Percentiles rank a stretch among this genome's conserved stretches.
Conservation (phyloP, 2,329 filamentous ascomycete genomes). For the Colletotrichum brevisporum region DNA sequence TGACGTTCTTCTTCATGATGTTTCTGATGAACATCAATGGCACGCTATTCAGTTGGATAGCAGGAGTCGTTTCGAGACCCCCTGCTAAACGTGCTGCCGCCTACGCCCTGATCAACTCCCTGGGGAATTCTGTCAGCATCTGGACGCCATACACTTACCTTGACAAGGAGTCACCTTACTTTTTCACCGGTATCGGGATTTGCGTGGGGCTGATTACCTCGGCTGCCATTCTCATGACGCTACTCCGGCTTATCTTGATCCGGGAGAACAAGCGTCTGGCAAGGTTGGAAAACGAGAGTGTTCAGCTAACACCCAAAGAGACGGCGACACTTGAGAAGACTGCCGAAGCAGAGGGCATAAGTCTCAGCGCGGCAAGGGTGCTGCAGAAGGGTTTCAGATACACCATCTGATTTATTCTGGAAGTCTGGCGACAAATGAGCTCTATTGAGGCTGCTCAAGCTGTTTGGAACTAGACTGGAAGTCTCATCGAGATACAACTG, state of each 20-base stretch:
- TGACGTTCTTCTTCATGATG: slow-evolving; percentile 68
- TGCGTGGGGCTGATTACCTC: slow-evolving; percentile 54
- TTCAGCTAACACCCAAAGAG: slow-evolving; percentile 61
- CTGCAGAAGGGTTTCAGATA: slow-evolving; percentile 70
- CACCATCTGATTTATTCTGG: slow-evolving; percentile 51
- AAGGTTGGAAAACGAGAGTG: slow-evolving; percentile 63
- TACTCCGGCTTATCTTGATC: slow-evolving; percentile 53
- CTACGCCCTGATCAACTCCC: slow-evolving; percentile 67
- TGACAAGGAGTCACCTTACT: slow-evolving; percentile 53
- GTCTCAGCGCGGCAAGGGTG: slow-evolving; percentile 61
- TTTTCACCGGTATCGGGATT: slow-evolving; percentile 56
- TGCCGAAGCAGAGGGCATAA: slow-evolving; percentile 65
- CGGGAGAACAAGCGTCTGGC: slow-evolving; percentile 62
- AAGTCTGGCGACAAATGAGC: too few species aligned
- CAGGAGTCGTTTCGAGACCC: slow-evolving; percentile 63
- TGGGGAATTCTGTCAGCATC: slow-evolving; percentile 67
- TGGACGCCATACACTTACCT: slow-evolving; percentile 66
- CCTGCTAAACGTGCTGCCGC: slow-evolving; percentile 69
- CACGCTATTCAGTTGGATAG: slow-evolving; percentile 64
- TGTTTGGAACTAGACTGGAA: too few species aligned
- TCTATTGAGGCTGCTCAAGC: too few species aligned
- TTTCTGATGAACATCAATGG: slow-evolving; percentile 70
- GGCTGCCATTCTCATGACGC: slow-evolving; percentile 53
- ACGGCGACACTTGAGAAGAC: slow-evolving; percentile 62
- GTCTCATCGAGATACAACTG: too few species aligned